Percentiles rank a stretch among this genome's conserved stretches.
Conservation (phyloP, 2,329 filamentous ascomycete species). For the Leptographium radiaticola region DNA sequence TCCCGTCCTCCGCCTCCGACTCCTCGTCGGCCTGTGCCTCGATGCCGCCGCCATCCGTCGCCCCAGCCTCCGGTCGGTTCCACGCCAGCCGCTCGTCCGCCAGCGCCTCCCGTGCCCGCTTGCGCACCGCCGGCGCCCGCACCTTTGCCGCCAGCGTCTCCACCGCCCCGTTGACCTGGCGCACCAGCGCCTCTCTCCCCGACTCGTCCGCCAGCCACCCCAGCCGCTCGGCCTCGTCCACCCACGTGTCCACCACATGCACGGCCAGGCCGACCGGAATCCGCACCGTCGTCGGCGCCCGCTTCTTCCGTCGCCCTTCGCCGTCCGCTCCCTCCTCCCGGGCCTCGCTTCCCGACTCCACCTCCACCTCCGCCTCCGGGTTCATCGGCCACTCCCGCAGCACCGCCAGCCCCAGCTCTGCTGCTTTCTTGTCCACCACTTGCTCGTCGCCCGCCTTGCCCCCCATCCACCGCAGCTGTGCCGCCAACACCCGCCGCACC, state of each 20-base stretch:
- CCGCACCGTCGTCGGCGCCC: slow-evolving; percentile 14
- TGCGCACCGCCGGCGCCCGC: slow-evolving; percentile 58
- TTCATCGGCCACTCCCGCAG: slow-evolving; percentile 24
- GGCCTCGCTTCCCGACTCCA: slow-evolving; percentile 19
- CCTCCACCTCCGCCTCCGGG: slow-evolving; percentile 26
- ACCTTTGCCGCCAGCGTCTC: slow-evolving; percentile 41
- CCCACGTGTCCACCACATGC: slow-evolving; percentile 81
- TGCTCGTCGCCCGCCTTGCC: slow-evolving; percentile 10
- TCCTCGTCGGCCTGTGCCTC: slow-evolving; percentile 17
- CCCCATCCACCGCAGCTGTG: slow-evolving; percentile 44
- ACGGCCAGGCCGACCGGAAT: slow-evolving; percentile 75
- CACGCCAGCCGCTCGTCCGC: slow-evolving; percentile 61
- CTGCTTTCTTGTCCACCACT: slow-evolving; percentile 15
- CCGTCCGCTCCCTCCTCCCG: slow-evolving; percentile 27
- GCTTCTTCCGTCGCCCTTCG: slow-evolving; percentile 12
- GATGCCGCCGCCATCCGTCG: slow-evolving; percentile 11
- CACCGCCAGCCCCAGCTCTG: neutral
- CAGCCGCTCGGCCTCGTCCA: slow-evolving; percentile 39
- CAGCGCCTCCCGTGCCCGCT: slow-evolving; percentile 55
- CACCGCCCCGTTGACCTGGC: slow-evolving; percentile 40
- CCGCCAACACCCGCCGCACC: slow-evolving; percentile 63
- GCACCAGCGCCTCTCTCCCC: slow-evolving; percentile 30
- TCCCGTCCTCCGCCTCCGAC: slow-evolving; percentile 28
- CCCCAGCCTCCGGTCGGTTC: slow-evolving; percentile 27
- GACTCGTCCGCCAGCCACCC: slow-evolving; percentile 14